Base-by-base conservation (phyloP, 2,329 filamentous ascomycete species). In the Penicillium freii region DNA sequence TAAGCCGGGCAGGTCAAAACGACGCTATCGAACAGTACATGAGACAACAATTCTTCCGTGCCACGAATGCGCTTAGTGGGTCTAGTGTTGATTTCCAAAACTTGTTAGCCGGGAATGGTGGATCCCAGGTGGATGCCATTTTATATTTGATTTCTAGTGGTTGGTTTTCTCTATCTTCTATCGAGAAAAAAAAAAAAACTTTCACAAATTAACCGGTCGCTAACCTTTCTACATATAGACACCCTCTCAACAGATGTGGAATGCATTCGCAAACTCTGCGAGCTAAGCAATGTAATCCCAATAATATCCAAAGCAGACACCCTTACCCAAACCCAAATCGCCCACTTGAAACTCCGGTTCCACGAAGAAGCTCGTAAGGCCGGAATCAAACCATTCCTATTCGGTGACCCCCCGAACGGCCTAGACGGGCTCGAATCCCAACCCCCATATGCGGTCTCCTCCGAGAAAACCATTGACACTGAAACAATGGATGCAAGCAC, bases 401-500 rank as follows among this genome's bases (percentile, higher is more conserved):
- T 94, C 62, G 80, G 81, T 17, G 75, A 78, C 25, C 67, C 68
- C 45, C 62, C 58, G 42, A 62, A 59, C 19, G 61, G 59, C 7
- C 57, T 68, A 27, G 65, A 71, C 29, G 57, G 58, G 23, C 54
- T 67, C 10, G 63, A 64, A n/a, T 66, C 73, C 1, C 71, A 73
- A 13, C 77, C 78, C 57, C 85, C 87, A 3, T 95, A 90, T 69
- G 86, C 90, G 0, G 82, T 96, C 21, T 97, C 93, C 1, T 94
- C 89, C 21, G 84, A 84, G 13, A 80, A 84, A 25, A 84, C 83
- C 1, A 83, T 84, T 23, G 91, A 97, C 66, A 78, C 86, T 59
- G 91, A 96, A 39, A 86, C 83, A 43, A 95, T 97, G 87, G 93
- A 97, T 71, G 93, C 92, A 19, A 96, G 91, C 67, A 80, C 96